phyloP scores from a whole-genome alignment of 805 yeast species.

The Ogataea dorogensis region DNA sequence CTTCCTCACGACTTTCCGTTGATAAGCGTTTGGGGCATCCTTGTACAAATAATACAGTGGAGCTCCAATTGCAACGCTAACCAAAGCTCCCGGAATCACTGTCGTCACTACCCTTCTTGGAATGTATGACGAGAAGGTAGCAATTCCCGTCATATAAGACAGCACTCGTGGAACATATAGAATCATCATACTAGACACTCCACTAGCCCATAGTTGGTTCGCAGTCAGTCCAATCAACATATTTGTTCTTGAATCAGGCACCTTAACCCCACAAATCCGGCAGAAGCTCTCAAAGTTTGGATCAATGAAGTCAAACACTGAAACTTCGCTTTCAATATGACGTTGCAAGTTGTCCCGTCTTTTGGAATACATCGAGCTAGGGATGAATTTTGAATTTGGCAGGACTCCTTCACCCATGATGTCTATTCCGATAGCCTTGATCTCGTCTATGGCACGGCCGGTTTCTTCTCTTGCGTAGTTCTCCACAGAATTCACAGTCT shows the following conservation, averaged over 20 bases:
- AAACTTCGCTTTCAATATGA: conserved; percentile 57
- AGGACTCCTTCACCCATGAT: conserved; percentile 64
- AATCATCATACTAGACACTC: conserved; percentile 28
- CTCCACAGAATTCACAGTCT: conserved; percentile 66
- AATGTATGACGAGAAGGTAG: conserved; percentile 31
- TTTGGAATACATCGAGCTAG: conserved; percentile 81
- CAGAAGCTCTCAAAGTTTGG: conserved; percentile 65
- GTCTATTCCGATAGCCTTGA: conserved; percentile 59
- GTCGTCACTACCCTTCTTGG: conserved; percentile 21
- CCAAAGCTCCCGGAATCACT: conserved; percentile 35
- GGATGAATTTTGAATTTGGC: conserved; percentile 60
- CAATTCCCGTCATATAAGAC: conserved; percentile 31
- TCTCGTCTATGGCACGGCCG: conserved; percentile 53
- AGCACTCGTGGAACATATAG: conserved; percentile 31
- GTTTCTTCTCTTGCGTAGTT: conserved; percentile 64
- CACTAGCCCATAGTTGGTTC: conserved; percentile 27
- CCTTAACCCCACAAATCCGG: conserved; percentile 30
- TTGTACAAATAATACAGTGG: conserved; percentile 52
- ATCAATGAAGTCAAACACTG: conserved; percentile 75
- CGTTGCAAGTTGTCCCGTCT: conserved; percentile 60
- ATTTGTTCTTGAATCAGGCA: conserved; percentile 39
- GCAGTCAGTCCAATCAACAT: conserved; percentile 22
- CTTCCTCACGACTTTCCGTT: conserved; percentile 75
- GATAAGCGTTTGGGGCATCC: conserved; percentile 88
- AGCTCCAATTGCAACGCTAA: conserved; percentile 35